Percentiles rank a stretch among this genome's conserved stretches.
Evolutionary conservation across 2,329 filamentous ascomycete species (phyloP).

Genomic region (Stagonosporopsis rhizophila): DNA sequence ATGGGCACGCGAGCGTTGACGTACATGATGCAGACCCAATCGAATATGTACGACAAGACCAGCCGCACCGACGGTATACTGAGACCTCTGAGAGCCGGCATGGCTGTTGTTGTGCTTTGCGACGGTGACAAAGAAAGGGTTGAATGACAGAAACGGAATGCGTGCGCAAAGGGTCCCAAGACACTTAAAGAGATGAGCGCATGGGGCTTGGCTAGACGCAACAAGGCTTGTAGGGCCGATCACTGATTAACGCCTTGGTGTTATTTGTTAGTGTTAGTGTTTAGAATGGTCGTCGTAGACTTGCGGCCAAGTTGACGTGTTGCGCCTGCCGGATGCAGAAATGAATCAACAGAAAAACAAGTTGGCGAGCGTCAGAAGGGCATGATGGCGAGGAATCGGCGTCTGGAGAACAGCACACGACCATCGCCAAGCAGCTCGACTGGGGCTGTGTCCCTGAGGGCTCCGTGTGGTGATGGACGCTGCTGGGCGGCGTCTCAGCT

Average conservation of each 20-base stretch:
- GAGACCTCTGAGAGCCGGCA: constrained; percentile 34
- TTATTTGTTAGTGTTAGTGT: background rate
- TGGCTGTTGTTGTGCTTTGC: constrained; percentile 23
- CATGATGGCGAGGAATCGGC: background rate
- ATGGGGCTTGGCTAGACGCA: constrained; percentile 15
- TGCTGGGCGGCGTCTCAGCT: constrained; percentile 18
- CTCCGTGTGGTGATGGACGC: constrained; percentile 11
- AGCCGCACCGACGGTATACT: constrained; percentile 58
- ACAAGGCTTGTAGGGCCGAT: constrained; percentile 16
- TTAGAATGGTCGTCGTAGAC: background rate
- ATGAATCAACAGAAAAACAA: background rate
- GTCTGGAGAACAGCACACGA: constrained; percentile 17
- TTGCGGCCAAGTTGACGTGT: constrained; percentile 7
- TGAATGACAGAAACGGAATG: constrained; percentile 13
- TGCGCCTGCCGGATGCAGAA: constrained; percentile 4
- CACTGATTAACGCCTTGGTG: background rate
- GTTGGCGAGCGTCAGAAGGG: background rate
- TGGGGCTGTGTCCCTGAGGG: constrained; percentile 15
- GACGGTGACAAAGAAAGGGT: constrained; percentile 14
- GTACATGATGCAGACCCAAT: constrained; percentile 75
- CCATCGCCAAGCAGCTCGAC: constrained; percentile 13
- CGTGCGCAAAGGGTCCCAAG: constrained; percentile 16
- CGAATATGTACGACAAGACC: constrained; percentile 71
- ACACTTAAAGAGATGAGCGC: constrained; percentile 23
- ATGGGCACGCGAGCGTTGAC: constrained; percentile 26